phyloP scores from a whole-genome alignment of 176 grass and related monocot species.

The Triticum monococcum region DNA sequence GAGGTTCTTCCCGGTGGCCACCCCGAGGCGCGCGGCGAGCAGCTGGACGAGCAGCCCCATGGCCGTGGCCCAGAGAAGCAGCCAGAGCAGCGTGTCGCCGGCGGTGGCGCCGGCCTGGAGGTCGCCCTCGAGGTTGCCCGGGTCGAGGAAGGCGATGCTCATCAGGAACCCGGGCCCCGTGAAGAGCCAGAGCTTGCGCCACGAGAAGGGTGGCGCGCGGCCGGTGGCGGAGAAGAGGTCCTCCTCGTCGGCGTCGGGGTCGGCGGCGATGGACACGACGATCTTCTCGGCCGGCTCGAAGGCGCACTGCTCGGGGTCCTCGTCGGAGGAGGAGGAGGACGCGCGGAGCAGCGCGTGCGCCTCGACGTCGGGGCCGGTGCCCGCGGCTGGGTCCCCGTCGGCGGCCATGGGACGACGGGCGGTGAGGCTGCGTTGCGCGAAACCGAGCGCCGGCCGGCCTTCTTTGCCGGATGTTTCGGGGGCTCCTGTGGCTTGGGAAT shows the following conservation, averaged over 20 bases:
- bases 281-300: slow-evolving; percentile 65
- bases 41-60: slow-evolving; percentile 86
- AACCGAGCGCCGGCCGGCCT: background rate
- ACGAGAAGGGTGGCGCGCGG: slow-evolving; percentile 56
- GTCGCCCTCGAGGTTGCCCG: slow-evolving; percentile 88
- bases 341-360: slow-evolving; percentile 40
- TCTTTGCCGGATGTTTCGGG: background rate
- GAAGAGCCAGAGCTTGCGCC: slow-evolving; percentile 89
- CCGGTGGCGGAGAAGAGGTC: background rate
- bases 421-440: background rate
- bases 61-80: slow-evolving; percentile 74
- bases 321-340: background rate
- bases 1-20: slow-evolving; percentile 75
- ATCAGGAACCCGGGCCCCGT: slow-evolving; percentile 79
- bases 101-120: slow-evolving; percentile 84
- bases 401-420: slow-evolving; percentile 12
- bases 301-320: slow-evolving; percentile 47
- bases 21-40: slow-evolving; percentile 72
- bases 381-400: background rate
- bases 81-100: slow-evolving; percentile 65
- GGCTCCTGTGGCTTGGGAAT: slow-evolving; percentile 16
- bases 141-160: slow-evolving; percentile 96
- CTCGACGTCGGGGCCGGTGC: slow-evolving; percentile 31
- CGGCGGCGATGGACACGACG: slow-evolving; percentile 38
- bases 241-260: slow-evolving; percentile 27